A percentile compares a stretch with the other conserved stretches of the same genome.
phyloP scores from a whole-genome alignment of 345 rosid species.

The Erysimum cheiranthoides region DNA sequence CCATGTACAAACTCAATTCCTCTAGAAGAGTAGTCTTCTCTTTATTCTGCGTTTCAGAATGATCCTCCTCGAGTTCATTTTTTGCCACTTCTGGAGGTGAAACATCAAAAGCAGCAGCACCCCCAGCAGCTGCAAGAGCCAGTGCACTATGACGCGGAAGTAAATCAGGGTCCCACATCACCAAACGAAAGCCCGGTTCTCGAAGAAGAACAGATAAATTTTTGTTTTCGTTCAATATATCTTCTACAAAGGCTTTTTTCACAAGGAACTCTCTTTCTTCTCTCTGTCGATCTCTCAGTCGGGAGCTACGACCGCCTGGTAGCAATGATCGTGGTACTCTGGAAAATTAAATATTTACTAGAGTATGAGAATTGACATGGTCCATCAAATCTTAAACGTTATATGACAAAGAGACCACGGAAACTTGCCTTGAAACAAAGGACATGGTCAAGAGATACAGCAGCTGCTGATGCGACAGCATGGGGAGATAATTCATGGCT shows the following conservation, averaged over 20 bases:
- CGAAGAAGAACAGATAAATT: conserved; percentile 63
- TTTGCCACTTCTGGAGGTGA: conserved; percentile 45
- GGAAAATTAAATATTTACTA: conserved; percentile 43
- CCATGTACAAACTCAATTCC: conserved; percentile 90
- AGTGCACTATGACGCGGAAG: conserved; percentile 67
- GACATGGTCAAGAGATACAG: conserved; percentile 98
- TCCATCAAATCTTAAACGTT: conserved; percentile 4
- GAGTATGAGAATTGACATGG: conserved; percentile 33
- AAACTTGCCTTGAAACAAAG: conserved; percentile 80
- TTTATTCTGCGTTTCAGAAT: conserved; percentile 48
- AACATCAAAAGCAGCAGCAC: conserved; percentile 41
- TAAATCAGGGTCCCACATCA: conserved; percentile 84
- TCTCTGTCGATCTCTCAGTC: conserved; percentile 88
- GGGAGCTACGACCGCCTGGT: conserved; percentile 97
- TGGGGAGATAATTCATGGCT: conserved; percentile 99
- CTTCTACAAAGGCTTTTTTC: conserved; percentile 90
- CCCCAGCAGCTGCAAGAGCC: conserved; percentile 48
- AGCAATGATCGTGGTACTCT: conserved; percentile 95
- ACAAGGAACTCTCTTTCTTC: conserved; percentile 92
- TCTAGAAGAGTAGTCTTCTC: conserved; percentile 60
- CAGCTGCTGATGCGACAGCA: conserved; percentile 99
- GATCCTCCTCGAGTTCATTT: conserved; percentile 40
- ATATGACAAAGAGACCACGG: conserved; percentile 21
- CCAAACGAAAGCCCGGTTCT: conserved; percentile 56
- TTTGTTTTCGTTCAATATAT: conserved; percentile 73